Percentiles rank a stretch among this genome's conserved stretches.
phyloP scores from a whole-genome alignment of 176 grass and related monocot species.

The Tuctoria greenei region DNA sequence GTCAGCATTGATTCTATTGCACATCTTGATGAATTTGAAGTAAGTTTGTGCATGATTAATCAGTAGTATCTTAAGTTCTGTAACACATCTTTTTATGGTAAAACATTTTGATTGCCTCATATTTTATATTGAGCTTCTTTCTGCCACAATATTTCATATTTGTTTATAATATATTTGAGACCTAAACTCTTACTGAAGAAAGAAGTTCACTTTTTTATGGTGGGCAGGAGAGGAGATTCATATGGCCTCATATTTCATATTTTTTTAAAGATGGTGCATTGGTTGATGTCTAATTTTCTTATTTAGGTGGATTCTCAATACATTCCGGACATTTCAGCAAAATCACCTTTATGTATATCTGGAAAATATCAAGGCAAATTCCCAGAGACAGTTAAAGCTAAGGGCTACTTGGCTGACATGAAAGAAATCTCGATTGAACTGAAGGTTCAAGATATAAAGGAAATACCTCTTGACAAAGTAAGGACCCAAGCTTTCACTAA shows the following conservation, averaged over 20 bases:
- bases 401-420: slow-evolving; percentile 85
- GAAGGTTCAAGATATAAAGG: slow-evolving; percentile 71
- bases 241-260: not conserved
- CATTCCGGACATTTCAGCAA: slow-evolving; percentile 77
- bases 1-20: slow-evolving; percentile 59
- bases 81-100: not conserved
- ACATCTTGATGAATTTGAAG: slow-evolving; percentile 82
- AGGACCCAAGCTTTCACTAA: slow-evolving; percentile 10
- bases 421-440: slow-evolving; percentile 75
- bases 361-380: slow-evolving; percentile 87
- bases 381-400: slow-evolving; percentile 63
- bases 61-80: not conserved
- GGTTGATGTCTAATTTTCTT: slow-evolving; percentile 22
- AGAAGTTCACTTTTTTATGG: too few species aligned
- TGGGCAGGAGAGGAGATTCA: not conserved
- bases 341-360: slow-evolving; percentile 67
- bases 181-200: not conserved
- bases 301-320: slow-evolving; percentile 67
- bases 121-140: slow-evolving; percentile 3
- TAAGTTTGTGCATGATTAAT: slow-evolving; percentile 39
- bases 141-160: not conserved
- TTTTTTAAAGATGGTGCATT: not conserved
- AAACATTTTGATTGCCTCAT: not conserved
- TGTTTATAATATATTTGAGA: not conserved
- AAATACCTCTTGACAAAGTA: slow-evolving; percentile 90